Evolutionary conservation across 176 grass and related monocot species (phyloP).

Genomic region (Secale cereale): DNA sequence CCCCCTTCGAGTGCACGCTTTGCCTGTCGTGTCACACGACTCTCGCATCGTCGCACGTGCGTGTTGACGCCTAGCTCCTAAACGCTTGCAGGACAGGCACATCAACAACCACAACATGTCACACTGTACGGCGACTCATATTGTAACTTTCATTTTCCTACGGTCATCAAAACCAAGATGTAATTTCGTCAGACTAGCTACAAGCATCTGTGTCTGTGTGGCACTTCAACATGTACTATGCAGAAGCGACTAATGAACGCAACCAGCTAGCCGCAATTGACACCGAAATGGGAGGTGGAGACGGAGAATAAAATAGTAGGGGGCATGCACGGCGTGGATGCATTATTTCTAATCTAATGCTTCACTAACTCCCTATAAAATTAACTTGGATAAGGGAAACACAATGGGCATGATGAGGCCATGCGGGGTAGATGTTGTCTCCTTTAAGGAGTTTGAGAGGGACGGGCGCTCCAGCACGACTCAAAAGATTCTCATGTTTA

Average conservation of each 20-base stretch:
- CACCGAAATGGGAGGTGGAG: background rate
- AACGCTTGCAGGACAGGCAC: background rate
- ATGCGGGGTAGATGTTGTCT: constrained; percentile 46
- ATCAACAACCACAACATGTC: background rate
- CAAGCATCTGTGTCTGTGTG: background rate
- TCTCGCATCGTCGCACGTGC: constrained; percentile 13
- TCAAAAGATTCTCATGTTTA: constrained; percentile 37
- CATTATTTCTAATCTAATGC: constrained; percentile 42
- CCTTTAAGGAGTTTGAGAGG: constrained; percentile 61
- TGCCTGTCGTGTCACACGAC: background rate
- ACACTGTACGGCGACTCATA: background rate
- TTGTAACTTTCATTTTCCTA: too few relatives aligned
- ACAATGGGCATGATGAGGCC: background rate
- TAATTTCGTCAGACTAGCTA: background rate
- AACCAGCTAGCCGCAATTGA: constrained; percentile 25
- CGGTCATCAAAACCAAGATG: background rate
- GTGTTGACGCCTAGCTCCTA: background rate
- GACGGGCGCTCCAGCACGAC: constrained; percentile 27
- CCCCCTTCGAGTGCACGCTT: background rate
- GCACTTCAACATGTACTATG: too few relatives aligned
- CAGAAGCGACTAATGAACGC: constrained; percentile 19
- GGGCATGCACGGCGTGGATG: constrained; percentile 48
- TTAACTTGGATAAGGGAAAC: constrained; percentile 15
- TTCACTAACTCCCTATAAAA: constrained; percentile 26
- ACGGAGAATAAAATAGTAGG: constrained; percentile 24